phyloP scores from a whole-genome alignment of 805 yeast genomes.

The Saccharomycopsis guyanensis region DNA sequence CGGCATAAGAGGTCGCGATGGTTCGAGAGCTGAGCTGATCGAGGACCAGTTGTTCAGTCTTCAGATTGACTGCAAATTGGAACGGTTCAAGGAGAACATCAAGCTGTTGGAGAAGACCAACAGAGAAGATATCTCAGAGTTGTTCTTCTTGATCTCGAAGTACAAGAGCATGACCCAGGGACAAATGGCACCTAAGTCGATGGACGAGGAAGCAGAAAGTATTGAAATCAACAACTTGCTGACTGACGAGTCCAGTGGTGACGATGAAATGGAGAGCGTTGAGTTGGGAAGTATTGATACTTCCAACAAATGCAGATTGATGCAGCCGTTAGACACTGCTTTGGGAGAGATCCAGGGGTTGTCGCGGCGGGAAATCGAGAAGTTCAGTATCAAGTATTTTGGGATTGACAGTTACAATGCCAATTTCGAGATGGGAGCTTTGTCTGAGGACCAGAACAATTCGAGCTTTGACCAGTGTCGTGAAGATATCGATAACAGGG shows the following conservation, averaged over 20 bases:
- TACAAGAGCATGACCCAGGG: conserved; percentile 21
- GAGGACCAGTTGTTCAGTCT: conserved; percentile 12
- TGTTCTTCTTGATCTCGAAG: conserved; percentile 13
- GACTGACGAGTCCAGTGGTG: conserved; percentile 9
- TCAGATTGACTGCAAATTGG: conserved; percentile 8
- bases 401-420: background rate
- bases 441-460: background rate
- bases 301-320: conserved; percentile 2
- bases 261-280: conserved; percentile 16
- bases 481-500: background rate
- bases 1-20: conserved; percentile 16
- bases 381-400: conserved; percentile 10
- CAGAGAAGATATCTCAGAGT: conserved; percentile 17
- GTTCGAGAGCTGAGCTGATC: conserved; percentile 12
- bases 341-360: conserved; percentile 6
- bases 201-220: conserved; percentile 1
- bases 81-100: conserved; percentile 18
- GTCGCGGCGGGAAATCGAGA: conserved; percentile 6
- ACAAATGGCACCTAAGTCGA: background rate
- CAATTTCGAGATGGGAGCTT: background rate
- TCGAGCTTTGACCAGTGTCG: conserved; percentile 3
- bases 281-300: conserved; percentile 4
- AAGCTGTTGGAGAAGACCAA: conserved; percentile 18
- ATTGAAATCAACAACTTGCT: background rate
- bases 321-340: conserved; percentile 4